Percentiles rank a stretch among this genome's conserved stretches.
phyloP scores from a whole-genome alignment of 2,329 filamentous ascomycete species.

The Onygenales sp. region DNA sequence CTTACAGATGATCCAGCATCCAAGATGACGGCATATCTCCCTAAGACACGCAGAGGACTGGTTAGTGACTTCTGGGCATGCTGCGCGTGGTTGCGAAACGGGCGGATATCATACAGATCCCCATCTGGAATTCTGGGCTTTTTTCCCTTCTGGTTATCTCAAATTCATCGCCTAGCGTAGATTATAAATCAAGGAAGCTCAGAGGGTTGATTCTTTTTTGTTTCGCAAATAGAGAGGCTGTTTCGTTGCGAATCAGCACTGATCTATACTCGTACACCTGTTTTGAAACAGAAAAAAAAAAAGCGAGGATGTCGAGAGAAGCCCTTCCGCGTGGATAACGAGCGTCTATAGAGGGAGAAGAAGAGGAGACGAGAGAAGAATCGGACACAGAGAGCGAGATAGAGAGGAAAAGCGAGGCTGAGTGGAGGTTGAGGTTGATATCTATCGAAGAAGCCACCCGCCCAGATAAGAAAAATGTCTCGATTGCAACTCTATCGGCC shows the following conservation, averaged over 20 bases:
- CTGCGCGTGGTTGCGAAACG: no score
- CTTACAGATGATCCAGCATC: constrained; percentile 86
- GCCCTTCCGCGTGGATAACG: neutral
- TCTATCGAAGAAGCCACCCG: no score
- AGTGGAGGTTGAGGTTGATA: no score
- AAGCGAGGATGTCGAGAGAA: neutral
- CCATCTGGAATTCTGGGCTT: constrained; percentile 23
- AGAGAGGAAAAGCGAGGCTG: no score
- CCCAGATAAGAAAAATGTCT: no score
- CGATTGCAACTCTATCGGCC: no score
- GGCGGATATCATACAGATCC: constrained; percentile 27
- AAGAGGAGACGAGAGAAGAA: neutral
- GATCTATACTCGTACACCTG: neutral
- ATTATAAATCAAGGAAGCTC: neutral
- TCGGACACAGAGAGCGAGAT: no score
- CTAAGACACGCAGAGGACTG: constrained; percentile 21
- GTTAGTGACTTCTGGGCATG: neutral
- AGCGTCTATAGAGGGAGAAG: neutral
- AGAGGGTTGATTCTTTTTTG: neutral
- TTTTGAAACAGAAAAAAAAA: neutral
- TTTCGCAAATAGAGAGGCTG: neutral
- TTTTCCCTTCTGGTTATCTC: neutral
- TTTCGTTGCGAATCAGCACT: neutral
- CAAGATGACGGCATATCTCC: constrained; percentile 83
- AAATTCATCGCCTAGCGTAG: neutral